Evolutionary conservation across 208 protist genomes (phyloP).

Genomic region (Acanthamoeba castellanii): DNA sequence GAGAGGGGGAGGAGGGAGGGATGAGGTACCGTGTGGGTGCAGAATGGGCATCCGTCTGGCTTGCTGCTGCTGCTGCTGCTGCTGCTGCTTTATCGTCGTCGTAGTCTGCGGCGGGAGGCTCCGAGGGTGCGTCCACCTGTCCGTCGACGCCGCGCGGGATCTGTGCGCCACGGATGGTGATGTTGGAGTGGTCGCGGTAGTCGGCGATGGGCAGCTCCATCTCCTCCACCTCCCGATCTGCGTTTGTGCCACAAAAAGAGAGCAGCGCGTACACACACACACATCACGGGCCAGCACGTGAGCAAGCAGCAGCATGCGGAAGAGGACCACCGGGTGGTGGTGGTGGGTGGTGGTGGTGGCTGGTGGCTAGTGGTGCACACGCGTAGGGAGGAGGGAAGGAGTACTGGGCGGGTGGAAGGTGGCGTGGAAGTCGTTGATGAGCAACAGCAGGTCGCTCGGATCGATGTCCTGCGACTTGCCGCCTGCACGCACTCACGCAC

Average conservation of each 20-base stretch:
- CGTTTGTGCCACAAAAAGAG: too few relatives aligned
- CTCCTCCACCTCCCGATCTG: slow-evolving; percentile 32
- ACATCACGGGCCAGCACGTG: too few relatives aligned
- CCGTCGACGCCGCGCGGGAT: not conserved
- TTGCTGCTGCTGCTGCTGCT: too few relatives aligned
- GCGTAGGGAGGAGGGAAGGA: not conserved
- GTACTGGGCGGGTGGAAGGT: slow-evolving; percentile 31
- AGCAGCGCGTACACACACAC: too few relatives aligned
- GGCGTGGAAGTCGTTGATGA: slow-evolving; percentile 33
- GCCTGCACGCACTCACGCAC: too few relatives aligned
- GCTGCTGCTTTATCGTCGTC: not conserved
- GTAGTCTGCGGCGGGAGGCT: too few relatives aligned
- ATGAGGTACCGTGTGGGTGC: too few relatives aligned
- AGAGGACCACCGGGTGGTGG: too few relatives aligned
- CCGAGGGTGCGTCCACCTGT: not conserved
- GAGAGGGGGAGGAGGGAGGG: too few relatives aligned
- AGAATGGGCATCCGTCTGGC: too few relatives aligned
- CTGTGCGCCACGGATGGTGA: slow-evolving; percentile 13
- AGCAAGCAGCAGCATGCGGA: too few relatives aligned
- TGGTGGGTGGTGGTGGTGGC: not conserved
- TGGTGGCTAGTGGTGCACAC: not conserved
- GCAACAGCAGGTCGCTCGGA: slow-evolving; percentile 15
- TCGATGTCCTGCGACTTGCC: slow-evolving; percentile 13
- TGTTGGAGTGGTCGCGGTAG: slow-evolving; percentile 34
- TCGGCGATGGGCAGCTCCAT: slow-evolving; percentile 30